Percentiles rank a stretch among this genome's conserved stretches.
Evolutionary conservation across 345 rosid genomes (phyloP).

Genomic region (Excoecaria cochinchinensis): DNA sequence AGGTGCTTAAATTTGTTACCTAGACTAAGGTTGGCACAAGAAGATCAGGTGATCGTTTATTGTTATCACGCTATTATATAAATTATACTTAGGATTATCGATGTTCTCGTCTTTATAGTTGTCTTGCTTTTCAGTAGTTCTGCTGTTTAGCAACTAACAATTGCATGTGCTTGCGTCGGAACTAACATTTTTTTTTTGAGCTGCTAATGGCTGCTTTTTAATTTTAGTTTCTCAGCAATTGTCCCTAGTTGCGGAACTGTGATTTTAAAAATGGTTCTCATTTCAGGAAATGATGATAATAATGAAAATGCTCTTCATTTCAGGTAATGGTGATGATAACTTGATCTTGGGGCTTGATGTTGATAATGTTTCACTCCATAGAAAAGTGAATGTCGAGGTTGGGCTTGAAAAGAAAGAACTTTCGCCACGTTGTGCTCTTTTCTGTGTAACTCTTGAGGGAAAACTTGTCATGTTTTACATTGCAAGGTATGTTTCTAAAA

Average conservation of each 20-base stretch:
- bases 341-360: slow-evolving; percentile 81
- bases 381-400: slow-evolving; percentile 58
- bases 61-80: neutral
- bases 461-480: slow-evolving; percentile 75
- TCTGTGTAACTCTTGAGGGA: slow-evolving; percentile 90
- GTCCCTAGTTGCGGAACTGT: neutral
- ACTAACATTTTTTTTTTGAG: neutral
- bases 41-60: neutral
- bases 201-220: neutral
- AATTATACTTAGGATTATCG: neutral
- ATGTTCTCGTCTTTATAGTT: neutral
- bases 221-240: slow-evolving; percentile 4
- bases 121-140: neutral
- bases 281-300: no score
- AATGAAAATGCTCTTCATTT: neutral
- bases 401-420: slow-evolving; percentile 69
- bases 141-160: neutral
- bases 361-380: slow-evolving; percentile 59
- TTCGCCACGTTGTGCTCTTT: slow-evolving; percentile 62
- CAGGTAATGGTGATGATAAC: slow-evolving; percentile 83
- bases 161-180: neutral
- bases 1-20: no score
- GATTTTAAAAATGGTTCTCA: neutral
- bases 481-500: slow-evolving; percentile 57
- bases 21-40: neutral